A percentile compares a stretch with the other conserved stretches of the same genome.
Conservation (phyloP, 2,329 filamentous ascomycete species). For the Periconia sp. region DNA sequence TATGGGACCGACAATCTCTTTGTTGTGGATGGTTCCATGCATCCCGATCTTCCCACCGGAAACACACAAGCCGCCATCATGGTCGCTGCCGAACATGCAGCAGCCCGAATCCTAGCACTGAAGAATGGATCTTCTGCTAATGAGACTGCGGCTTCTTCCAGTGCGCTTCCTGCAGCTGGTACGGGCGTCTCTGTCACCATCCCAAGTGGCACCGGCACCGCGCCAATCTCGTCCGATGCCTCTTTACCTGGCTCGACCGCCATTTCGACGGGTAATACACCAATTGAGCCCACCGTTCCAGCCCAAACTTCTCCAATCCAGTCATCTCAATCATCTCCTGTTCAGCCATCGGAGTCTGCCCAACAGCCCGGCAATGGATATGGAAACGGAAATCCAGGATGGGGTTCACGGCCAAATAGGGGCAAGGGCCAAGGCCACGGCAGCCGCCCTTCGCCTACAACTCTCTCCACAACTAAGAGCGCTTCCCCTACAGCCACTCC, state of each 20-base stretch:
- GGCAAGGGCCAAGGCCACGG: neutral
- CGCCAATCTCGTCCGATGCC: no score
- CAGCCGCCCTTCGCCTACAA: neutral
- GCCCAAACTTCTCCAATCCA: no score
- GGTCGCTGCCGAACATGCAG: slow-evolving; percentile 67
- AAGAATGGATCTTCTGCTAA: slow-evolving; percentile 5
- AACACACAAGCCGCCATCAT: slow-evolving; percentile 73
- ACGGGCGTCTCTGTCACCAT: neutral
- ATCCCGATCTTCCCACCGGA: slow-evolving; percentile 71
- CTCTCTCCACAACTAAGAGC: neutral
- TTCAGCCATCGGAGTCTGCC: no score
- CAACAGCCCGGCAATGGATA: no score
- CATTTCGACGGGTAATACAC: no score
- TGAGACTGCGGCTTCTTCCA: slow-evolving; percentile 1
- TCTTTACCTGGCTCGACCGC: no score
- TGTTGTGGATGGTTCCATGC: slow-evolving; percentile 57
- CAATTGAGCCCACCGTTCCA: no score
- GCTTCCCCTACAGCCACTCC: neutral
- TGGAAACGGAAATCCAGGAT: no score
- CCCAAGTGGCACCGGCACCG: no score
- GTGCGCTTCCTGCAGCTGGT: neutral
- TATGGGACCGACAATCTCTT: slow-evolving; percentile 52
- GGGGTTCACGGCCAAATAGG: no score
- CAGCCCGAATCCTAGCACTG: slow-evolving; percentile 57
- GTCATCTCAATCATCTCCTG: no score